Evolutionary conservation across 768 basidiomycete species (phyloP), one percentile per base, ranked within the genome.

Genomic region (Steccherinum ochraceum): DNA sequence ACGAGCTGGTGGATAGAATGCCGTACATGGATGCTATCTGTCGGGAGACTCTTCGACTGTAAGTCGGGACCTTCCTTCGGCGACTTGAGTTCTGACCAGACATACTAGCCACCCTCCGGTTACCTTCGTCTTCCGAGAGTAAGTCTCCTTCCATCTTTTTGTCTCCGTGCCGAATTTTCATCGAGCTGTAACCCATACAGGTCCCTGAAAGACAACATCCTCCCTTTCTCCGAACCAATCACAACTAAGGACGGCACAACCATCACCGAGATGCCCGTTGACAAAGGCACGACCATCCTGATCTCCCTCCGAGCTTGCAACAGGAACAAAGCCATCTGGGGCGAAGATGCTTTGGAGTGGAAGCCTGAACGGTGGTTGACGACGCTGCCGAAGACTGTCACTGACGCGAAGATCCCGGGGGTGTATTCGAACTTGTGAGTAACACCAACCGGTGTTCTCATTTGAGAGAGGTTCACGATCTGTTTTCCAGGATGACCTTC

Each of bases 301-400:
- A 61, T 72, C 3, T 71, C 76, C 1, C 68, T 79, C 23, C 48
- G 59, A 2, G 62, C 65, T 16, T 67, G 82, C 48, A 82, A 84
- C 60, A 60, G 66, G 10, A 72, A 76, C 11, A 69, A 68, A 43
- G 62, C 61, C 1, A 59, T 83, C 24, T 86, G 85, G 84, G 84
- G 84, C 1, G 55, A 68, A 0, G 74, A 80, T 48, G 73, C 80
- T 2, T 72, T 73, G 16, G 71, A 71, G 41, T 87, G 81, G 59
- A 67, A 73, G 25, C 84, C 84, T 0, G 78, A 79, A 46, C 69
- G 84, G 4, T 86, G 85, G 85, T 64, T 84, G 11, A 41, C 48
- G 12, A 48, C 55, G n/a, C 30, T 56, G 24, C 55, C 55, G 5
- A 23, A 40, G 23, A 24, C 55, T 3, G 27, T 56, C 4, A 30